A percentile compares a stretch with the other conserved stretches of the same genome.
Evolutionary conservation across 805 yeast species (phyloP).

Genomic region (Candida nonsorbophila): DNA sequence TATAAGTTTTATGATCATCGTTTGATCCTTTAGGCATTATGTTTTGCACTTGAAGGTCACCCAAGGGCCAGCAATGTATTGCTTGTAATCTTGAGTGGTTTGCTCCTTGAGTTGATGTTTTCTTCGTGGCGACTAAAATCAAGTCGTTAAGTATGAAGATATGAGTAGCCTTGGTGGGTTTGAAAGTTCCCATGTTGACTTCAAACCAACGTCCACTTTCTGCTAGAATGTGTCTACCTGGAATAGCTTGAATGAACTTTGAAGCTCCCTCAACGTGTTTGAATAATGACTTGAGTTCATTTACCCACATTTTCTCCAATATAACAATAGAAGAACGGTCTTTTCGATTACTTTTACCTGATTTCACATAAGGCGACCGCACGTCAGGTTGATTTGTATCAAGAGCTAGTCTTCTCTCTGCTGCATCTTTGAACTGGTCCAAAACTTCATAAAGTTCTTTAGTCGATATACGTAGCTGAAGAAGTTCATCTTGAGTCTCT

Average conservation of each 20-base stretch:
- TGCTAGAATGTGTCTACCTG: constrained; percentile 74
- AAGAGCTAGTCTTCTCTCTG: constrained; percentile 48
- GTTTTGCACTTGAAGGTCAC: constrained; percentile 49
- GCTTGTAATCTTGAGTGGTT: constrained; percentile 50
- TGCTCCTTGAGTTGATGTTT: constrained; percentile 21
- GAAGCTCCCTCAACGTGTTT: constrained; percentile 91
- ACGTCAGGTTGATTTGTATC: constrained; percentile 21
- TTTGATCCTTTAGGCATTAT: constrained; percentile 22
- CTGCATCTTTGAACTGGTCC: constrained; percentile 53
- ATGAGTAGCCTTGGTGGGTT: constrained; percentile 70
- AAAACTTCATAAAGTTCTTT: constrained; percentile 57
- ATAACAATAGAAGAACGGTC: constrained; percentile 70
- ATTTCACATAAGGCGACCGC: constrained; percentile 12
- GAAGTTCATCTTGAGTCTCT: constrained; percentile 60
- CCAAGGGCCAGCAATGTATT: constrained; percentile 72
- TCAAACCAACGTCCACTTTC: constrained; percentile 87
- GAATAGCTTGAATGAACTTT: constrained; percentile 64
- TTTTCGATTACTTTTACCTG: constrained; percentile 18
- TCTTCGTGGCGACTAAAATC: constrained; percentile 66
- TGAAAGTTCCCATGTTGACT: constrained; percentile 79
- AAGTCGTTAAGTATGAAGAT: constrained; percentile 74
- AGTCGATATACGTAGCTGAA: constrained; percentile 55
- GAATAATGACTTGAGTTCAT: constrained; percentile 62
- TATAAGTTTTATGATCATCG: constrained; percentile 23
- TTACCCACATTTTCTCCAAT: constrained; percentile 77